Evolutionary conservation across 2,329 filamentous ascomycete species (phyloP), one percentile per base, ranked within the genome.

Genomic region (Myriangium duriaei): DNA sequence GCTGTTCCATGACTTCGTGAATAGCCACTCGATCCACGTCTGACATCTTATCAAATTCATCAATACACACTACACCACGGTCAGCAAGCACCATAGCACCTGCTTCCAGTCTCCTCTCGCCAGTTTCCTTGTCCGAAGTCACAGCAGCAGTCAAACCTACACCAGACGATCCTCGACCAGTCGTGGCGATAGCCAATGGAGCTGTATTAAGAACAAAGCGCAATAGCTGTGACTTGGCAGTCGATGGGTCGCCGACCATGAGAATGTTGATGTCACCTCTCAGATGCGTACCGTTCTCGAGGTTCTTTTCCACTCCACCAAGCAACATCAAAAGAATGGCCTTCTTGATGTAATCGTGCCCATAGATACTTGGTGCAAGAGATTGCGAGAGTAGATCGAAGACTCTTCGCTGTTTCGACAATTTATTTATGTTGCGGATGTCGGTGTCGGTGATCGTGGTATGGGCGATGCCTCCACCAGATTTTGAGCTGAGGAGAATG

Each of bases 1-100:
- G 91, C 64, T 98, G 91, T 63, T 98, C 91, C 91, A 98, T 98
- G 48, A 98, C 91, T 82, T 98, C 91, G 73, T 98, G 91, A 50
- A 98, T 98, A 32, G 91, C 91, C 3, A 98, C 91, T 56, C 91
- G 78, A 61, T 98, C 91, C 41, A 96, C 80, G 56, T 98, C 91
- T 41, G 86, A 95, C 91, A 98, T 98, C 62, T 98, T 98, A 67
- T 98, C 91, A 50, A 98, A 98, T 55, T 98, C 91, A 57, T 98
- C 91, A 48, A 98, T 98, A 65, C 91, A 98, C 21, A 98, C 91
- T 9, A 98, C 88, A 49, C 91, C 91, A 45, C 91, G 81, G 58
- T 98, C 91, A 46, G 79, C 91, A 54, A 98, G 83, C 43, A 98
- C 91, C 91, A 98, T 98, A 47, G 91, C 91, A 72, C 91, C 91